Evolutionary conservation across 1,284 basidiomycete genomes (phyloP), one percentile per base, ranked within the genome.

Genomic region (Cutaneotrichosporon spelunceum): DNA sequence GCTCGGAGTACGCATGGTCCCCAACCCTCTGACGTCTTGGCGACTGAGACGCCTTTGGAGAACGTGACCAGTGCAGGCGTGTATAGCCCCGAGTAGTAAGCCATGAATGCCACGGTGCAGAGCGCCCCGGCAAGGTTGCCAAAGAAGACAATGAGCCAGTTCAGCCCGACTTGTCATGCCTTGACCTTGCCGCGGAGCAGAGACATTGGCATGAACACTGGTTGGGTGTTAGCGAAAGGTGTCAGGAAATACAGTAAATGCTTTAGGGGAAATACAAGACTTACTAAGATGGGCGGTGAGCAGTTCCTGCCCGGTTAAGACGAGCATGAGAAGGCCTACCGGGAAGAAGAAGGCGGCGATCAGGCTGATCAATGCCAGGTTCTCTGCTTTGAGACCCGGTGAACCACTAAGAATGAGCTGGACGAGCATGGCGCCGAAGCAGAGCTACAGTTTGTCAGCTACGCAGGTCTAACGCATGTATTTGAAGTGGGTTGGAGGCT

Each of bases 61-160:
- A 55, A 66, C n/a, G 53, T 63, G 39, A 68, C 56, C 33, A 70
- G 47, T 2, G 61, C 63, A 16, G 66, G 60, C 36, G 33, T 59
- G 62, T 68, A 67, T 4, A 69, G 61, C 4, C 61, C 60, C 9
- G 68, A 66, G 56, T 63, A 74, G 59, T 71, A 65, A 1, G 58
- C 70, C 34, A 71, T 63, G 60, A 78, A 70, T 1, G 68, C 75
- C n/a, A 72, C 70, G 60, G 67, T 77, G 36, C 72, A 67, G 16
- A 79, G 65, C 0, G 71, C 67, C 14, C 78, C 77, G 27, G 70
- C 66, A 26, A 79, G 70, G 62, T 78, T 79, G 4, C 75, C 77
- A 54, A 76, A 65, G 61, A 79, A 78, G 45, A 74, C 73, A 52
- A 78, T 71, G 24, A 72, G 27, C 76, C 76, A 79, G 55, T 75